Conservation (phyloP, 768 basidiomycete species). For the Trametes cinnabarina region DNA sequence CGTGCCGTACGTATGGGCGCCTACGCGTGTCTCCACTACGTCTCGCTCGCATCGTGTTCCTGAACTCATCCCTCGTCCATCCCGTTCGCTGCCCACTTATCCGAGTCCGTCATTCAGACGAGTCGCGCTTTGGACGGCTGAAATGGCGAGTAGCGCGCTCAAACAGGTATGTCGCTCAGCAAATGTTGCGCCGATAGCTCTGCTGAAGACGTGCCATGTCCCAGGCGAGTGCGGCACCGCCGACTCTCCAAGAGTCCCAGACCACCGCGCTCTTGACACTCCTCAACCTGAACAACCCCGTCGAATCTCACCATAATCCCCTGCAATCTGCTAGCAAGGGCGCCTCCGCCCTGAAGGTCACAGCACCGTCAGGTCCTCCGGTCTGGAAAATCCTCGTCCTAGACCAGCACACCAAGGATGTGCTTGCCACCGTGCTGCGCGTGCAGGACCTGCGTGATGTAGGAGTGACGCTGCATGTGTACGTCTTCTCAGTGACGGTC, state of each 20-base stretch:
- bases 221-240: slow-evolving; percentile 40
- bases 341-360: slow-evolving; percentile 45
- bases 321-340: slow-evolving; percentile 36
- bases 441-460: slow-evolving; percentile 97
- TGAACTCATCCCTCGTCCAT: neutral
- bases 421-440: slow-evolving; percentile 90
- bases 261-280: slow-evolving; percentile 80
- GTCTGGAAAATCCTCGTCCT: slow-evolving; percentile 97
- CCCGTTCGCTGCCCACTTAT: neutral
- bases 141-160: slow-evolving; percentile 45
- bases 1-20: neutral
- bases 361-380: slow-evolving; percentile 61
- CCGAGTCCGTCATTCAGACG: neutral
- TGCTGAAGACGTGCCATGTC: neutral
- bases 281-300: slow-evolving; percentile 77
- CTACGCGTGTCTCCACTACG: slow-evolving; percentile 8
- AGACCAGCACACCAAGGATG: slow-evolving; percentile 94
- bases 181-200: too few species aligned
- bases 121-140: neutral
- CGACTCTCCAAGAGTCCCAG: slow-evolving; percentile 85
- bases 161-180: slow-evolving; percentile 44
- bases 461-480: slow-evolving; percentile 98
- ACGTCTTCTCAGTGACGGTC: slow-evolving; percentile 30
- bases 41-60: neutral
- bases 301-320: slow-evolving; percentile 36